phyloP scores from a whole-genome alignment of 257 asterid species.

The Coffea canephora region DNA sequence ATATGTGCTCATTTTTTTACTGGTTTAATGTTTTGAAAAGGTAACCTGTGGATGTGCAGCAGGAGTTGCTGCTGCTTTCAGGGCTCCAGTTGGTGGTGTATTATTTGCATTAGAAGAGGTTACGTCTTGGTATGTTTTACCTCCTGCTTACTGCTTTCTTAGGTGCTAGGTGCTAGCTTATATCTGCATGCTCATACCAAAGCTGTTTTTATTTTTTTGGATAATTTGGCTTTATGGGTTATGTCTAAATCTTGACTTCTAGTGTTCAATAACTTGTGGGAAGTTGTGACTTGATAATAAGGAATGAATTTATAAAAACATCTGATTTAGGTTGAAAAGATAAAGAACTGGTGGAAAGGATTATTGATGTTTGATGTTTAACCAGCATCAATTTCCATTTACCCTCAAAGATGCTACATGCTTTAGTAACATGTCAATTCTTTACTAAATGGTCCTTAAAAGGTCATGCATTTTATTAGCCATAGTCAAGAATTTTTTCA shows the following conservation, averaged over 20 bases:
- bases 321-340: background rate
- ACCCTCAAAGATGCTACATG: background rate
- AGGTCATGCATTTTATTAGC: background rate
- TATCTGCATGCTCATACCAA: background rate
- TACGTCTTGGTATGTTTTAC: slow-evolving; percentile 76
- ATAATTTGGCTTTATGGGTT: background rate
- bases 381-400: background rate
- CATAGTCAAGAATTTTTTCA: background rate
- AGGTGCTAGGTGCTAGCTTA: background rate
- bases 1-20: slow-evolving; percentile 37
- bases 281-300: background rate
- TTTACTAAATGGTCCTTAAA: background rate
- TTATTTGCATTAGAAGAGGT: slow-evolving; percentile 97
- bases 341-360: background rate
- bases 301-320: background rate
- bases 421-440: background rate
- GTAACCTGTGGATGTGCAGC: slow-evolving; percentile 99
- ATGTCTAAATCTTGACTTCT: background rate
- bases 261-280: background rate
- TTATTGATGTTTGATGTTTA: background rate
- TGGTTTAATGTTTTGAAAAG: slow-evolving; percentile 63
- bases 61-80: slow-evolving; percentile 99
- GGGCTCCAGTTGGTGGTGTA: slow-evolving; percentile 99
- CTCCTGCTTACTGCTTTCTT: slow-evolving; percentile 19
- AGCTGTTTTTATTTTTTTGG: background rate